Conservation (phyloP, 495 filamentous ascomycete genomes). For the Xanthoparmelia taractica region DNA sequence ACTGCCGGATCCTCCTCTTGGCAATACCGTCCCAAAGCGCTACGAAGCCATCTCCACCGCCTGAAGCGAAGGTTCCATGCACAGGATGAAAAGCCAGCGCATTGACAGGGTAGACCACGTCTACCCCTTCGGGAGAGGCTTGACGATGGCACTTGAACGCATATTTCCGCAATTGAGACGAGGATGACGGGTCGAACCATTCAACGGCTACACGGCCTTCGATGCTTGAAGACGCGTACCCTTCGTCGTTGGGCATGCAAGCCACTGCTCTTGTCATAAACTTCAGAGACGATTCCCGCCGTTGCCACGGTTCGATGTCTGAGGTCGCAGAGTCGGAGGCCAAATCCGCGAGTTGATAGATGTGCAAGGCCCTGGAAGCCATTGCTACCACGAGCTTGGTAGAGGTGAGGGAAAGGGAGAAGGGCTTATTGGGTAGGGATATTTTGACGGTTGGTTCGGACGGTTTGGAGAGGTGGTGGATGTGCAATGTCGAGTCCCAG, state of each 20-base stretch:
- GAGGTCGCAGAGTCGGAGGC: constrained; percentile 37
- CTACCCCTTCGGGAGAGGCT: constrained; percentile 52
- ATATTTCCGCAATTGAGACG: constrained; percentile 86
- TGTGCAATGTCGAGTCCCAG: constrained; percentile 86
- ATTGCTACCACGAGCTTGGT: constrained; percentile 90
- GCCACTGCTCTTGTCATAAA: constrained; percentile 89
- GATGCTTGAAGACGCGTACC: constrained; percentile 81
- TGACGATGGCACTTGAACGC: constrained; percentile 98
- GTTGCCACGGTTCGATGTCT: constrained; percentile 74
- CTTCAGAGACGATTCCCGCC: constrained; percentile 82
- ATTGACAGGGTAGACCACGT: constrained; percentile 94
- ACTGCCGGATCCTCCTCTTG: constrained; percentile 84
- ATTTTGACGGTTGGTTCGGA: constrained; percentile 48
- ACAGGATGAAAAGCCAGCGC: constrained; percentile 86
- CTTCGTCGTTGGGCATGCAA: constrained; percentile 94
- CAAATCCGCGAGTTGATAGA: constrained; percentile 78
- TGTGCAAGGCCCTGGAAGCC: constrained; percentile 82
- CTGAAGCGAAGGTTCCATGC: constrained; percentile 85
- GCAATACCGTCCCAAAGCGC: constrained; percentile 89
- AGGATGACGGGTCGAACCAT: constrained; percentile 84
- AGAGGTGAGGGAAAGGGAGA: constrained; percentile 71
- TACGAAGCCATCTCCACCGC: constrained; percentile 91
- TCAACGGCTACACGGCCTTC: constrained; percentile 93
- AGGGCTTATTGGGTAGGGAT: constrained; percentile 71
- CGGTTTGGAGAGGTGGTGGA: constrained; percentile 53